Evolutionary conservation across 2,329 filamentous ascomycete species (phyloP), one percentile per base, ranked within the genome.

Genomic region (Alternaria solani): DNA sequence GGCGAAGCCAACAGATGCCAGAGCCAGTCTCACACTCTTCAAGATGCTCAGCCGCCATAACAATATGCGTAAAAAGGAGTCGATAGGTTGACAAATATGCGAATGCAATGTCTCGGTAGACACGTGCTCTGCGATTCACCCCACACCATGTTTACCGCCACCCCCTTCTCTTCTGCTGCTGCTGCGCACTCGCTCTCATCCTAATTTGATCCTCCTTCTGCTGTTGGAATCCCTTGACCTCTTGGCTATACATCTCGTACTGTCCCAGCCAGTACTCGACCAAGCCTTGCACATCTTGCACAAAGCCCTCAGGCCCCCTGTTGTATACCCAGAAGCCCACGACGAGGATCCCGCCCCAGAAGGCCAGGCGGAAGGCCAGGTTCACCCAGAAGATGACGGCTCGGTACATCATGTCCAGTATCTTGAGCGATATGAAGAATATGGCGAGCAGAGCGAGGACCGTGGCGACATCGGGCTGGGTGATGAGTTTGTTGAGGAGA

Each of bases 361-460:
- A 87, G 2, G 86, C 76, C 42, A 93, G 67, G 25, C 85, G 81
- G 64, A 92, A 76, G 11, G 84, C 83, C 56, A 96, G 74, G n/a
- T 86, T 82, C 53, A 93, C 86, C 88, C 92, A 93, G 81, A 89
- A 96, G 73, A 93, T 81, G 59, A 96, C 83, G 20, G 92, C 80
- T 61, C 92, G 86, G 62, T 89, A 88, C 18, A 93, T 81, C 81
- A 91, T 90, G 75, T 89, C 85, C 65, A 89, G 80, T 42, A 95
- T 82, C 65, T 87, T 86, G 60, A 89, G 79, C 12, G 83, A 84
- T 57, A 94, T 75, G 73, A 93, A 82, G 52, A 94, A 78, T 56
- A 88, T 79, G 30, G 88, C 67, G 44, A 89, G 79, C 4, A 91
- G 81, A 8, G 89, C 70, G 14, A 83, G 81, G 52, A 90, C 78